Evolutionary conservation across 441 rosid genomes (phyloP), one percentile per base, ranked within the genome.

Genomic region (Pelargonium citronellum): DNA sequence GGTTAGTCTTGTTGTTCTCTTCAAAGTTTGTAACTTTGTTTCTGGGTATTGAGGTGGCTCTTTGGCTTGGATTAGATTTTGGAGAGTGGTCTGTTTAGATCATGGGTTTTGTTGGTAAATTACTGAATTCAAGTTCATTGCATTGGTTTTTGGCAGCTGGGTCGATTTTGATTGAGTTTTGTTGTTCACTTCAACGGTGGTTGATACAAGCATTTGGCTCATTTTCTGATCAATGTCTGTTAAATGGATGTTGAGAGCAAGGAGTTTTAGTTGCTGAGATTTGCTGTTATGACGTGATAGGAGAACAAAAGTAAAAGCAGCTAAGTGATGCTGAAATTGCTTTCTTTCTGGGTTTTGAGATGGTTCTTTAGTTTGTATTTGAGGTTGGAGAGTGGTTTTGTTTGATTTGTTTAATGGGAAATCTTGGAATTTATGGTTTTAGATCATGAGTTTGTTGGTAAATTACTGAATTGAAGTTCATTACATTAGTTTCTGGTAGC

Each of bases 1-100:
- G 96, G 99, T 91, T 68, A 74, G 83, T 75, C 41, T 46, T 17
- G 9, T 61, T 39, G 51, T 44, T 44, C 34, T 43, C 30, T 24
- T 30, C 37, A 30, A 30, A 30, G 37, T 30, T 30, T 30, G 37
- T 30, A 30, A 30, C 37, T 30, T 30, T 0, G 12, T 71, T 67
- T 41, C 77, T 30, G 64, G 44, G 34, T 46, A 24, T 27, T 62
- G 19, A 65, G 34, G 15, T 37, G 69, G 7, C 7, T 16, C 20
- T 53, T 39, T 49, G 43, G 47, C 24, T 46, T 44, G 27, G 37
- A 65, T 46, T 75, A 63, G 64, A 19, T 58, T 4, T 16, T 55
- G 62, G 47, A 34, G 12, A 53, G 34, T 66, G 16, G 2, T 47
- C 5, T 49, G 57, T 51, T 3, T n/a, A 9, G 60, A 27, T 63